phyloP scores from a whole-genome alignment of 2,329 filamentous ascomycete species.

The Intubia oerlemansii region DNA sequence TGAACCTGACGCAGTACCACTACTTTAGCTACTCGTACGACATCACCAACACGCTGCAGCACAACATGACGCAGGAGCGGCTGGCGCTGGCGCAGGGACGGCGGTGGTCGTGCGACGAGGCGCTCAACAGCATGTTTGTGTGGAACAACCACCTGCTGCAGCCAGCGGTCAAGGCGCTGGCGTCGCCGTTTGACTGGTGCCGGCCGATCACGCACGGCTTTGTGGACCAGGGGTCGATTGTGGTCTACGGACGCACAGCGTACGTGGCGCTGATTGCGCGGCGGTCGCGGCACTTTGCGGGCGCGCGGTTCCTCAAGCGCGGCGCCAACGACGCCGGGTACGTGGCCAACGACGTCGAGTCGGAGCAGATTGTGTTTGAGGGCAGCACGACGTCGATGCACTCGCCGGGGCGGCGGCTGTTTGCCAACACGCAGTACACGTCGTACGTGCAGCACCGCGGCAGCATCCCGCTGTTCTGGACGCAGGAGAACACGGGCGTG shows the following conservation, averaged over 20 bases:
- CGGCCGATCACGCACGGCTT: conserved; percentile 90
- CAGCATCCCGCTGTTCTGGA: conserved; percentile 94
- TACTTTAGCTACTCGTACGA: conserved; percentile 99
- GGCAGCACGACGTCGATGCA: conserved; percentile 91
- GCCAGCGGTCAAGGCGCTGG: conserved; percentile 47
- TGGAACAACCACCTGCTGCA: conserved; percentile 86
- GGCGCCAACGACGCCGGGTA: conserved; percentile 88
- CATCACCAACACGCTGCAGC: conserved; percentile 75
- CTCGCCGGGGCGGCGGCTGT: conserved; percentile 65
- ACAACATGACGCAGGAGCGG: conserved; percentile 73
- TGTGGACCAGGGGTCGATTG: conserved; percentile 72
- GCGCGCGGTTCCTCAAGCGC: conserved; percentile 81
- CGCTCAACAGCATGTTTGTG: conserved; percentile 90
- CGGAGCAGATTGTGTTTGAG: conserved; percentile 93
- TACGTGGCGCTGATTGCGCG: conserved; percentile 90
- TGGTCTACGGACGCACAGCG: conserved; percentile 69
- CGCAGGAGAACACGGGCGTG: conserved; percentile 85
- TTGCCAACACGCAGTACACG: conserved; percentile 77
- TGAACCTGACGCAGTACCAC: conserved; percentile 79
- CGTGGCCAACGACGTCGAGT: conserved; percentile 96
- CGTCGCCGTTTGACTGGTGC: conserved; percentile 86
- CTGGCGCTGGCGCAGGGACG: conserved; percentile 44
- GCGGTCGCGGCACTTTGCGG: conserved; percentile 81
- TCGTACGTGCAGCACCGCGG: conserved; percentile 94
- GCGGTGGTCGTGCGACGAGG: conserved; percentile 33